A percentile compares a stretch with the other conserved stretches of the same genome.
Conservation (phyloP, 1,284 basidiomycete species). For the Takashimella tepidaria region DNA sequence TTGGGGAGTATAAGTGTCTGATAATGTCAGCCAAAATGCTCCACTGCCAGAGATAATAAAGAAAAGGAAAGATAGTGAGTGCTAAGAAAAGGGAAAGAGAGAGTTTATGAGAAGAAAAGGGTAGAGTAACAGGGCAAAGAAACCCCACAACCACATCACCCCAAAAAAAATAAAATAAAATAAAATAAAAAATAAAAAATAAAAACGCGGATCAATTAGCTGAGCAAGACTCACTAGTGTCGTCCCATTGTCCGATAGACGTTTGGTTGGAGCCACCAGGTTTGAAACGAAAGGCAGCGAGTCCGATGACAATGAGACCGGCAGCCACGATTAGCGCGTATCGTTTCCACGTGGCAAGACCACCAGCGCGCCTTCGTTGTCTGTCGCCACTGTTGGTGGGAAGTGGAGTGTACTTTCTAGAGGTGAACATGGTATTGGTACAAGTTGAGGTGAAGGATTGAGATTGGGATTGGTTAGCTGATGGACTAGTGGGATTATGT, state of each 20-base stretch:
- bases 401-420: slow-evolving; percentile 41
- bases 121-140: too few species aligned
- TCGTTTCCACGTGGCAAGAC: slow-evolving; percentile 37
- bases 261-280: slow-evolving; percentile 1
- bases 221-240: slow-evolving; percentile 23
- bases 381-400: slow-evolving; percentile 29
- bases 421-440: slow-evolving; percentile 32
- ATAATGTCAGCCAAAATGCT: too few species aligned
- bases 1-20: slow-evolving; percentile 38
- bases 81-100: too few species aligned
- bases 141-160: too few species aligned
- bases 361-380: slow-evolving; percentile 27
- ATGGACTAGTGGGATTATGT: too few species aligned
- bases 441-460: too few species aligned
- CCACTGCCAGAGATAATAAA: too few species aligned
- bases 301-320: slow-evolving; percentile 20
- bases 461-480: too few species aligned
- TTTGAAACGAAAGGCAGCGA: slow-evolving; percentile 5
- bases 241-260: slow-evolving; percentile 17
- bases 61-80: too few species aligned
- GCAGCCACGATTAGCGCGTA: slow-evolving; percentile 27
- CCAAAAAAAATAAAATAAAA: not conserved
- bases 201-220: not conserved
- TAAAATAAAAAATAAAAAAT: too few species aligned
- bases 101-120: too few species aligned